phyloP scores from a whole-genome alignment of 441 rosid species.

The Gossypium davidsonii region DNA sequence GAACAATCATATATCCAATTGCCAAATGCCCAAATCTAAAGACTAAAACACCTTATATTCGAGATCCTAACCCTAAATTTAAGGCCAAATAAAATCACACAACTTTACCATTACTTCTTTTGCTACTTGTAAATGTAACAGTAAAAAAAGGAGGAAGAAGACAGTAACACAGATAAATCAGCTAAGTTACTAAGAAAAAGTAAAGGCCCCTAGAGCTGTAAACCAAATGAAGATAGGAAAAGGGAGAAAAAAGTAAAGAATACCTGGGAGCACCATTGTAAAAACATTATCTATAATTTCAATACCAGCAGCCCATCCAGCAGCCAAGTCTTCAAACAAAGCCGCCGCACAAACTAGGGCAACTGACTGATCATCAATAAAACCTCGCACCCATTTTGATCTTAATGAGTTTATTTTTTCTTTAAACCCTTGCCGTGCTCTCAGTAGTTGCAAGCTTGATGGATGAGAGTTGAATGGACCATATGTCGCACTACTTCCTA shows the following conservation, averaged over 20 bases:
- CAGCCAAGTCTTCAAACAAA: conserved; percentile 75
- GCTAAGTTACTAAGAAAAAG: not conserved
- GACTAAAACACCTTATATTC: not conserved
- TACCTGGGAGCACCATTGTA: conserved; percentile 87
- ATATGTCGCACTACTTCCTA: conserved; percentile 66
- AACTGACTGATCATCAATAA: conserved; percentile 61
- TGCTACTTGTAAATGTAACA: not conserved
- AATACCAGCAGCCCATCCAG: conserved; percentile 55
- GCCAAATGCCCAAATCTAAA: not conserved
- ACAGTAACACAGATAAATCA: not conserved
- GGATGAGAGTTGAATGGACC: conserved; percentile 60
- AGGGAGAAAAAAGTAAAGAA: not conserved
- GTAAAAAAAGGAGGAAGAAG: not conserved
- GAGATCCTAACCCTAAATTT: not conserved
- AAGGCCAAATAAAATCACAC: not conserved
- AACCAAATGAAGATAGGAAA: not conserved
- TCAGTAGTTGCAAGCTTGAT: conserved; percentile 68
- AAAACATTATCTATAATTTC: conserved; percentile 65
- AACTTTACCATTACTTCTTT: not conserved
- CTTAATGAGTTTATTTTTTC: conserved; percentile 53
- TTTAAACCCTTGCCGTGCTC: conserved; percentile 86
- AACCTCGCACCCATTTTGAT: conserved; percentile 66
- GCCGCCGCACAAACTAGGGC: conserved; percentile 78
- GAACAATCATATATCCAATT: not conserved
- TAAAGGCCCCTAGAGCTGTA: not conserved